Evolutionary conservation across 495 filamentous ascomycete species (phyloP), one percentile per base, ranked within the genome.

Genomic region (Penicillium turbatum): DNA sequence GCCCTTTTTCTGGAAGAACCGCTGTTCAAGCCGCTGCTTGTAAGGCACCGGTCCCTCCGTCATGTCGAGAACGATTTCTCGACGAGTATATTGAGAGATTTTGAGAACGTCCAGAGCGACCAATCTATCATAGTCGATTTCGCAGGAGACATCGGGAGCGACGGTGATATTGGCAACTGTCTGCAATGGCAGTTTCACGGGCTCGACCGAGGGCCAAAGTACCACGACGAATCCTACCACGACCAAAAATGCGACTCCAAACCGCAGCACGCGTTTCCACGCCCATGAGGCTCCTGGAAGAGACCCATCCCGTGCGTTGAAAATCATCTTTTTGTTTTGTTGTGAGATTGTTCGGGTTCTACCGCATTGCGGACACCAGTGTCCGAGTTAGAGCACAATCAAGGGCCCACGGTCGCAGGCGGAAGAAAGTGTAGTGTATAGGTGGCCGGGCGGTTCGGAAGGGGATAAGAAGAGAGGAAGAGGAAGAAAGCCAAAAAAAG

Each of bases 51-150:
- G 50, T 5, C 67, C 63, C 11, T 56, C 50, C 10, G 69, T 64
- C 15, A 66, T 15, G 13, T 72, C 63, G 32, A 62, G 63, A 1
- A 73, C 53, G 10, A 79, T 66, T 53, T 77, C 74, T 4, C 75
- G 74, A 7, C 74, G 72, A 47, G 65, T 67, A 39, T 75, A 79
- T 27, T 71, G 56, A 42, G 62, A 60, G 21, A 75, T 34, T 46
- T 67, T 70, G 15, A 45, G 38, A 26, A 77, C 54, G 12, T 67
- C 48, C 15, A 75, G 60, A 16, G 58, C 60, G 13, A 52, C 31
- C 38, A 77, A 54, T 30, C 65, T 48, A 5, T 65, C 62, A 27
- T 59, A 19, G 43, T 77, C 70, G 12, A 66, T 57, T 36, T 72
- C 61, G 53, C 74, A 77, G 30, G 53, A 37, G 31, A 73, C 57